These are phyloP conservation scores for Vachellia collinsii DNA, from an alignment of 306 rosid species.

Conservation along the genomic window DNA sequence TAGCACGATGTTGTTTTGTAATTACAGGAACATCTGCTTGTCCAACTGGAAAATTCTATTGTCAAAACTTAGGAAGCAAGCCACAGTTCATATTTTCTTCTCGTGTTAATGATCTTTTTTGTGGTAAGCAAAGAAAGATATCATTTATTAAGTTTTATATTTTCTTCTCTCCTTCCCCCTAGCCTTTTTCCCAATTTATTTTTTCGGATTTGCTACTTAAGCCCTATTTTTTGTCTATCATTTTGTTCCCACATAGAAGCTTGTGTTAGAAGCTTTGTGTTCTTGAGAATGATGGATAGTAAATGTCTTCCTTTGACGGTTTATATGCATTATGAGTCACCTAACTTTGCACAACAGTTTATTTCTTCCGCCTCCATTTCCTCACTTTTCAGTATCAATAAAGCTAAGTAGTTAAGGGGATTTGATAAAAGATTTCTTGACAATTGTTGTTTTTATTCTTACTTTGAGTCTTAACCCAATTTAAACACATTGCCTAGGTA, in stretches of 20 bases:
- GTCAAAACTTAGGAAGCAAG: constrained; percentile 81
- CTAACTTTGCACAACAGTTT: not conserved
- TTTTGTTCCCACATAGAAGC: constrained; percentile 21
- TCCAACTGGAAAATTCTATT: constrained; percentile 70
- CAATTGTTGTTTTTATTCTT: constrained; percentile 19
- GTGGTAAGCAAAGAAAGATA: constrained; percentile 59
- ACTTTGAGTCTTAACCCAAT: constrained; percentile 12
- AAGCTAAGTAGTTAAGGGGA: constrained; percentile 4
- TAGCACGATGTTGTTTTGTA: constrained; percentile 35
- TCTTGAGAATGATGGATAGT: constrained; percentile 18
- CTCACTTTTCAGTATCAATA: not conserved
- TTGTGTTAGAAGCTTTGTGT: constrained; percentile 15
- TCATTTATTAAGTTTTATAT: not conserved
- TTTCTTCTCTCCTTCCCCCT: not conserved
- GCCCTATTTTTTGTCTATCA: constrained; percentile 3
- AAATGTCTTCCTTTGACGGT: constrained; percentile 10
- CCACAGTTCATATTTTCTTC: constrained; percentile 82
- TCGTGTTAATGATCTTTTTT: constrained; percentile 71
- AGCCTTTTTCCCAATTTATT: not conserved
- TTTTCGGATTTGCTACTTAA: constrained; percentile 1
- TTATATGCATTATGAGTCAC: not conserved
- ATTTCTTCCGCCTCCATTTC: constrained; percentile 8
- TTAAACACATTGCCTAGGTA: not conserved
- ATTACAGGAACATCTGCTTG: constrained; percentile 93
- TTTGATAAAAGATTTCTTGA: constrained; percentile 6